Base-by-base conservation (phyloP, 805 yeast genomes). In the Debaryomyces prosopidis region DNA sequence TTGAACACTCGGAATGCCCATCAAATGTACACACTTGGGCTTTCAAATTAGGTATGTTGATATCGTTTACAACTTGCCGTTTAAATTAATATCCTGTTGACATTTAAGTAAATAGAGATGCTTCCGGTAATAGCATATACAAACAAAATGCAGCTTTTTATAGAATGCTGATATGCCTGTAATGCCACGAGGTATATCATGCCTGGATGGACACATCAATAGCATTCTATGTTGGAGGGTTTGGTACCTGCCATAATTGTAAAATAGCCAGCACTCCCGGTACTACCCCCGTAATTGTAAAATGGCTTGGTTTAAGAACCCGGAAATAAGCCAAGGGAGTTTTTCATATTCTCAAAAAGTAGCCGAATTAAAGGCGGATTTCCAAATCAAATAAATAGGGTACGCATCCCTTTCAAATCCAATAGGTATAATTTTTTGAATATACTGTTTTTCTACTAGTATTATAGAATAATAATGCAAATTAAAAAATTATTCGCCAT, bases 401-500 rank as follows among this genome's bases (percentile, higher is more conserved):
- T n/a, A 30, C 34, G 12, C 4, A 12, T 16, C 37, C 37, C 23
- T 34, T 34, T 17, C 12, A 34, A 15, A 15, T 18, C 23, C 19
- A 34, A n/a, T n/a, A 19, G 16, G 15, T 6, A n/a, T 11, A 34
- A 34, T 4, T 34, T 34, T 18, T 19, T 34, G 2, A n/a, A n/a
- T 14, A 16, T 34, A 17, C 23, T 18, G 19, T 27, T 15, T 26
- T 26, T 16, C 34, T 14, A 38, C n/a, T 11, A 27, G 32, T 28
- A 38, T 14, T 28, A 38, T 17, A 26, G 28, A 30, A 12, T 42
- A 35, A 53, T 49, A 49, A 81, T 82, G 86, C 85, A 79, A 73
- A 69, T 79, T 70, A 80, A 75, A 68, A 68, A 78, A 50, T 58
- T 77, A 60, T 59, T 79, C 53, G 68, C 75, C 50, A 59, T 73